Percentiles rank a stretch among this genome's conserved stretches.
Evolutionary conservation across 2,329 filamentous ascomycete species (phyloP).

Genomic region (Pleoardoris graminearum): DNA sequence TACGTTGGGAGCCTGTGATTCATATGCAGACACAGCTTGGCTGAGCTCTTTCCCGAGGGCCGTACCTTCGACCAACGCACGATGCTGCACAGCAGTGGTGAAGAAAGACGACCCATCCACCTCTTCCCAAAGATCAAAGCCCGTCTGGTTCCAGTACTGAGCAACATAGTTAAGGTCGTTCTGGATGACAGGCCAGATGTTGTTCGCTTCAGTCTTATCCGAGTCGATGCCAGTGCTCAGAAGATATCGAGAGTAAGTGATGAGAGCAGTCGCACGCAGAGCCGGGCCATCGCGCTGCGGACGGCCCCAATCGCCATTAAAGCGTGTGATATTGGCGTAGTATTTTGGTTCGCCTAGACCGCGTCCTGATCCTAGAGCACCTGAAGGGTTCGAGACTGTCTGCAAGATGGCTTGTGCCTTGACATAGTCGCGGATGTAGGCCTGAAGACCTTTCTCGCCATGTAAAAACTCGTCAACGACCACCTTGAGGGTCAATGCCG

Average conservation of each 20-base stretch:
- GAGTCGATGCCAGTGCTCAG: slow-evolving; percentile 57
- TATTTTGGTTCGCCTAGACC: slow-evolving; percentile 76
- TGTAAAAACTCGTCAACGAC: slow-evolving; percentile 65
- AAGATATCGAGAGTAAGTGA: slow-evolving; percentile 72
- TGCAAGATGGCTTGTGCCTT: slow-evolving; percentile 67
- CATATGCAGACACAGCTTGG: slow-evolving; percentile 59
- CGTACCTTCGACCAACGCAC: slow-evolving; percentile 65
- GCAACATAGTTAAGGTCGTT: slow-evolving; percentile 77
- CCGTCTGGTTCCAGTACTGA: slow-evolving; percentile 63
- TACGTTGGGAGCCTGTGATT: slow-evolving; percentile 67
- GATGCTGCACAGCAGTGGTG: slow-evolving; percentile 69
- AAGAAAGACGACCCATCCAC: slow-evolving; percentile 77
- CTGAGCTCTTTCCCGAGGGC: slow-evolving; percentile 65
- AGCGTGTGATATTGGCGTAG: slow-evolving; percentile 64
- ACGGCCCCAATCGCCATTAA: slow-evolving; percentile 71
- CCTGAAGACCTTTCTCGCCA: slow-evolving; percentile 62
- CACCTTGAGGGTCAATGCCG: slow-evolving; percentile 69
- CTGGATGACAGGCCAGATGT: slow-evolving; percentile 71
- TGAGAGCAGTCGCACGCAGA: slow-evolving; percentile 71
- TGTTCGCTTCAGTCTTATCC: slow-evolving; percentile 41
- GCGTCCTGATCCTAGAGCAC: slow-evolving; percentile 52
- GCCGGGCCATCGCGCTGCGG: slow-evolving; percentile 79
- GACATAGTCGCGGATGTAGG: slow-evolving; percentile 68
- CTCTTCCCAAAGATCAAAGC: slow-evolving; percentile 83
- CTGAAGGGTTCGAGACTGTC: slow-evolving; percentile 69